Evolutionary conservation across 768 basidiomycete species (phyloP).

Genomic region (Panaeolus cyanescens): DNA sequence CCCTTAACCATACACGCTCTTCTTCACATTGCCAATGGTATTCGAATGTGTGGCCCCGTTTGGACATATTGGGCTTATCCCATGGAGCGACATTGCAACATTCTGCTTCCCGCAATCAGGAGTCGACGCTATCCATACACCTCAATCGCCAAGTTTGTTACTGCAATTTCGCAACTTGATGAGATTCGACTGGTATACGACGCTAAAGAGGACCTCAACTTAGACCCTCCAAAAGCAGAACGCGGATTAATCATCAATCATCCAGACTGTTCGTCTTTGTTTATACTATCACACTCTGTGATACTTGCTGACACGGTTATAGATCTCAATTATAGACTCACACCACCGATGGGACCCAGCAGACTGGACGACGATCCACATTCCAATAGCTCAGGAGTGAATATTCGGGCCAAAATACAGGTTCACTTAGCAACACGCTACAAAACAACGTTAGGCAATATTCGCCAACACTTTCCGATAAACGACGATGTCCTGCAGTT

Average conservation of each 20-base stretch:
- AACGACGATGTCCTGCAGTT: background rate
- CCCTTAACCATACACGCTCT: constrained; percentile 33
- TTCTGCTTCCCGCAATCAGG: constrained; percentile 25
- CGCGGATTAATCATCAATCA: background rate
- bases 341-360: background rate
- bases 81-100: constrained; percentile 40
- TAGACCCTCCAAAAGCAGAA: constrained; percentile 2
- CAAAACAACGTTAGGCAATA: background rate
- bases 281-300: background rate
- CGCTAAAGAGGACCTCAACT: constrained; percentile 22
- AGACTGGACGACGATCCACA: background rate
- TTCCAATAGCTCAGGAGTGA: too few relatives aligned
- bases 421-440: background rate
- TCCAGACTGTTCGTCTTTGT: background rate
- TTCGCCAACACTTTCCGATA: background rate
- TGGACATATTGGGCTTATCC: constrained; percentile 40
- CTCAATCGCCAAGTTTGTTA: constrained; percentile 27
- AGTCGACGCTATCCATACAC: constrained; percentile 33
- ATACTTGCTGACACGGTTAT: background rate
- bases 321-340: background rate
- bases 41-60: constrained; percentile 32
- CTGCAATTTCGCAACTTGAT: constrained; percentile 30
- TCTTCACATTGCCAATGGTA: constrained; percentile 24
- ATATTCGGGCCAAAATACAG: background rate
- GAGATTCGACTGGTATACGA: constrained; percentile 30